Evolutionary conservation across 164 flowering plant genomes (phyloP), one percentile per base, ranked within the genome.

Genomic region (Malania oleifera): DNA sequence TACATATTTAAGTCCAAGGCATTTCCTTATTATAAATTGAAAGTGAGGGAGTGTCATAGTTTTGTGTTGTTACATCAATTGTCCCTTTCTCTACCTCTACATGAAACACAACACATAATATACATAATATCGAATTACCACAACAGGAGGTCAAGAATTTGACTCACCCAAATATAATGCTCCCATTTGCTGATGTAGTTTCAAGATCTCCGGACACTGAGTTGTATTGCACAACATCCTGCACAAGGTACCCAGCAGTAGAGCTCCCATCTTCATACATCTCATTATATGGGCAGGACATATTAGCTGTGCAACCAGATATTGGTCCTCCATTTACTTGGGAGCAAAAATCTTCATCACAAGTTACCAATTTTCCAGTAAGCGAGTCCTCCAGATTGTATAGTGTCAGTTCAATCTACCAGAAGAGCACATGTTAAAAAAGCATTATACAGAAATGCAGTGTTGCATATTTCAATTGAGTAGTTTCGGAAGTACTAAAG

Each of bases 381-480:
- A 39, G 19, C 0, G 99, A 90, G 4, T 68, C 81, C 57, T 73
- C 73, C 15, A 75, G 70, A 67, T 95, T 60, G 65, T 88, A 95
- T 1, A 81, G 69, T 0, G 89, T 77, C 25, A 95, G 86, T 17
- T 83, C 80, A 23, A 90, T 70, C 99, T 93, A 78, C 49, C 41
- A 54, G 22, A 50, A 41, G 9, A 44, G 22, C 5, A 40, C 26
- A 1, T 17, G 44, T 12, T 46, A 0, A 57, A 53, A 35, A 12
- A 18, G 20, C 2, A 56, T 9, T 26, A 54, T 18, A 60, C 28
- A 39, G 66, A 52, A 4, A 47, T n/a, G 12, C 28, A 24, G 53
- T 25, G 23, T 2, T 23, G 28, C 5, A 12, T 9, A 50, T 24
- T 50, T 13, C 28, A 50, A 50, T 50, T 7, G 12, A 50, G 18